These are phyloP conservation scores for Neofusicoccum parvum DNA, from an alignment of 2,329 filamentous ascomycete genomes.

Conservation along the genomic window DNA sequence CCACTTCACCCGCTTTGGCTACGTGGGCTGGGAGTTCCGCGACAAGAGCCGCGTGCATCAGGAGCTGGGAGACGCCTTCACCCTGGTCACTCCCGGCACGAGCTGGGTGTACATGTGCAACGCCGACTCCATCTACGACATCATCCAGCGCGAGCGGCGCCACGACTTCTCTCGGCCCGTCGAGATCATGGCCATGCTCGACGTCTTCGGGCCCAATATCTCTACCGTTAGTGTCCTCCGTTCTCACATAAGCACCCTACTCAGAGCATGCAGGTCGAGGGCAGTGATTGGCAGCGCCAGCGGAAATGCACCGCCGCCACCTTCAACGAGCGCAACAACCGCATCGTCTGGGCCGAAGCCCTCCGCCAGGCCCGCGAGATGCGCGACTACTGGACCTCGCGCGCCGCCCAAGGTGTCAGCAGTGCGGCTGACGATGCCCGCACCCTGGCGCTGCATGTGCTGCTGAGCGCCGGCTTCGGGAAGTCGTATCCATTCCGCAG, in stretches of 20 bases:
- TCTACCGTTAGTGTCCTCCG: too few species aligned
- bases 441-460: too few species aligned
- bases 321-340: conserved; percentile 49
- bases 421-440: too few species aligned
- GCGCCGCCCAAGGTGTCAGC: too few species aligned
- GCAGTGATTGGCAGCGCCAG: conserved; percentile 45
- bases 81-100: conserved; percentile 29
- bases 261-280: background rate
- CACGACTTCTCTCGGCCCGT: conserved; percentile 29
- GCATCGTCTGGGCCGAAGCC: conserved; percentile 31
- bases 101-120: conserved; percentile 29
- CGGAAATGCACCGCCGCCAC: conserved; percentile 44
- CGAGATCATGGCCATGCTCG: conserved; percentile 26
- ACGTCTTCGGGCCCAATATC: too few species aligned
- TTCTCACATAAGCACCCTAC: too few species aligned
- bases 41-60: conserved; percentile 25
- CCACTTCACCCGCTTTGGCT: too few species aligned
- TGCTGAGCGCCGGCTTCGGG: background rate
- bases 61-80: conserved; percentile 29
- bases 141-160: conserved; percentile 25
- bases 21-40: conserved; percentile 27
- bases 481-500: conserved; percentile 1
- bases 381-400: background rate
- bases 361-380: background rate
- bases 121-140: conserved; percentile 22